Percentiles rank a stretch among this genome's conserved stretches.
Conservation (phyloP, 1,139 yeast species). For the Magnusiomyces paraingens region DNA sequence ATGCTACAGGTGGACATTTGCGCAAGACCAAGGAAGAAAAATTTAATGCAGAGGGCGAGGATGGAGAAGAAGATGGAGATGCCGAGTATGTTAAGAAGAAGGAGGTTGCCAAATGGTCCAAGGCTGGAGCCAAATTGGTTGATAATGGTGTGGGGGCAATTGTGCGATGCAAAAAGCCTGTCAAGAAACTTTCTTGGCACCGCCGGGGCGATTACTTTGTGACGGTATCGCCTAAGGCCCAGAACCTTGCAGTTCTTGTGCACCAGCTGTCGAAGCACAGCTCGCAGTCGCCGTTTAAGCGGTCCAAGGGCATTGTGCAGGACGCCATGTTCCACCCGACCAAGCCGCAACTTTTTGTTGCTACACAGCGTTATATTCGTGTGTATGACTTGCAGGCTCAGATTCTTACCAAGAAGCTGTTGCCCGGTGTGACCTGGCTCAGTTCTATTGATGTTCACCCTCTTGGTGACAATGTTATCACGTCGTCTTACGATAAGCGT, state of each 20-base stretch:
- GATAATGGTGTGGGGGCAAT: slow-evolving; percentile 68
- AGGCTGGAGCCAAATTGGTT: slow-evolving; percentile 62
- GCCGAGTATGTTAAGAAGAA: slow-evolving; percentile 42
- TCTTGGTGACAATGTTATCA: slow-evolving; percentile 87
- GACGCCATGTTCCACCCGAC: slow-evolving; percentile 97
- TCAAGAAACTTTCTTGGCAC: slow-evolving; percentile 91
- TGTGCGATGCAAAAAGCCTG: slow-evolving; percentile 59
- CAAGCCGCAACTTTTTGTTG: slow-evolving; percentile 89
- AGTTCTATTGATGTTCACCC: slow-evolving; percentile 91
- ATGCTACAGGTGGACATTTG: slow-evolving; percentile 45
- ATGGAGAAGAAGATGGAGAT: slow-evolving; percentile 30
- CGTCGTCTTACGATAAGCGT: slow-evolving; percentile 90
- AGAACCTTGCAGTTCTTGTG: slow-evolving; percentile 80
- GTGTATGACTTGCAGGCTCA: slow-evolving; percentile 88
- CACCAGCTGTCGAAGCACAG: slow-evolving; percentile 93
- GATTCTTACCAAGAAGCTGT: slow-evolving; percentile 68
- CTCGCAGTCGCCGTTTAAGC: slow-evolving; percentile 95
- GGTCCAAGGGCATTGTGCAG: slow-evolving; percentile 89
- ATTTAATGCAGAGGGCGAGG: slow-evolving; percentile 27
- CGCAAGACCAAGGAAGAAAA: slow-evolving; percentile 33
- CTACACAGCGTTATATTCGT: slow-evolving; percentile 87
- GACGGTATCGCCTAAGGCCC: slow-evolving; percentile 85
- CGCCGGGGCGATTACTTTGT: slow-evolving; percentile 96
- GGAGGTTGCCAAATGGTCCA: slow-evolving; percentile 75
- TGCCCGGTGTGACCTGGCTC: slow-evolving; percentile 96